Base-by-base conservation (phyloP, 345 rosid species). In the Syzygium aromaticum region DNA sequence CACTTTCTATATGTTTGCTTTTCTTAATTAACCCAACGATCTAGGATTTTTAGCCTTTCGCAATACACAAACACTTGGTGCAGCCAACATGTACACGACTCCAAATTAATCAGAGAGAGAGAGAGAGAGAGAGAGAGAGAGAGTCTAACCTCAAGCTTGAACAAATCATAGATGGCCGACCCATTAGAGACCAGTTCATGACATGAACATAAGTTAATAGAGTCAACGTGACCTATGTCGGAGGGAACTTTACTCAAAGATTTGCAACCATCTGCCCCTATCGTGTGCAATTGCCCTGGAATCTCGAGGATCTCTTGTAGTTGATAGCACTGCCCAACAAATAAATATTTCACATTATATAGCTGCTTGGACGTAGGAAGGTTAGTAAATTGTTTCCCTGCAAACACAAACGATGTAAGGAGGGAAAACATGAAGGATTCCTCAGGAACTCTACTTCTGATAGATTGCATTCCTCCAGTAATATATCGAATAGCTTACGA, bases 171-270 rank as follows among this genome's bases (percentile, higher is more conserved):
- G 0, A 23, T 2, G 5, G 0, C 0, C 0, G 1, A 8, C 6
- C 1, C 0, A 22, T 1, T 0, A 25, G 0, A 14, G 30, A 11
- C 0, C 30, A 22, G 2, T n/a, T 0, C 33, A 3, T n/a, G 8
- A 0, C 4, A n/a, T n/a, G 17, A 12, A 5, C 0, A 0, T 0
- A 13, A n/a, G 33, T 12, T 8, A n/a, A 13, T 0, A n/a, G 3
- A 0, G 8, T n/a, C 8, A 13, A 0, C 3, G 17, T 6, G 33
- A 12, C 8, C 0, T 6, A n/a, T 0, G 38, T 0, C 0, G 0
- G 21, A 28, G 21, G 77, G 19, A 15, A 0, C 3, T 28, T 28
- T 15, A 14, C 77, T 63, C 1, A 63, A 2, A 63, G 77, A 6
- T 63, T n/a, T 7, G 9, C 38, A 13, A 8, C 38, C 19, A 6